A percentile compares a stretch with the other conserved stretches of the same genome.
These are phyloP conservation scores for Rhododendron molle DNA, from an alignment of 148 eudicot species.

Conservation along the genomic window DNA sequence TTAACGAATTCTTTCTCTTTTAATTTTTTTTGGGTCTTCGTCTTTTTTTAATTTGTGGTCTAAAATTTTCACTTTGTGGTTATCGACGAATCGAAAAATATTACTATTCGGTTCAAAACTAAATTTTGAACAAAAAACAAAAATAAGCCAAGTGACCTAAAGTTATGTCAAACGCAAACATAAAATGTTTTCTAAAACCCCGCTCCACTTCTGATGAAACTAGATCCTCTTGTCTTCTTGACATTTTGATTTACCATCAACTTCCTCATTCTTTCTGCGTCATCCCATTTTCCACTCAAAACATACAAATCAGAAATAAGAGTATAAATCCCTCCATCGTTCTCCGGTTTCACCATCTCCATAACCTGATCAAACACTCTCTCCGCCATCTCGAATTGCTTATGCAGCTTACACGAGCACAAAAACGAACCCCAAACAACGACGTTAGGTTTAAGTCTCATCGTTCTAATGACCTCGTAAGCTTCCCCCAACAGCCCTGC, in stretches of 20 bases:
- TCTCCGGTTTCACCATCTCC: slow-evolving; percentile 23
- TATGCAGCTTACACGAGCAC: slow-evolving; percentile 43
- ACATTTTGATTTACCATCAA: slow-evolving; percentile 36
- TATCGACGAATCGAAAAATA: background rate
- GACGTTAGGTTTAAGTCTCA: slow-evolving; percentile 36
- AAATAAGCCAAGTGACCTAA: background rate
- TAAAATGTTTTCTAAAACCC: background rate
- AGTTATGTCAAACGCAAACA: background rate
- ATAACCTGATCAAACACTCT: slow-evolving; percentile 36
- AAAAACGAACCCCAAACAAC: slow-evolving; percentile 43
- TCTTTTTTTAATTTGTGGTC: no score
- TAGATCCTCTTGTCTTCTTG: slow-evolving; percentile 35
- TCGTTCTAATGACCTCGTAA: slow-evolving; percentile 29
- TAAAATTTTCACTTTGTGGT: no score
- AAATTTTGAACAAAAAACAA: no score
- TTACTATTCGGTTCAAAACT: no score
- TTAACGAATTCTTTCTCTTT: no score
- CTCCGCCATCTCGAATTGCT: slow-evolving; percentile 37
- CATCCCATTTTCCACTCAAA: slow-evolving; percentile 32
- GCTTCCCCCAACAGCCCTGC: slow-evolving; percentile 37
- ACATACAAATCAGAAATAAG: slow-evolving; percentile 35
- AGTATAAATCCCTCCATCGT: slow-evolving; percentile 40
- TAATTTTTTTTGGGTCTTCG: no score
- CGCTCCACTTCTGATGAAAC: slow-evolving; percentile 26
- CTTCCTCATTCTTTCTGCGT: slow-evolving; percentile 36